Conservation (phyloP, 768 basidiomycete species). For the Auriscalpium orientale region DNA sequence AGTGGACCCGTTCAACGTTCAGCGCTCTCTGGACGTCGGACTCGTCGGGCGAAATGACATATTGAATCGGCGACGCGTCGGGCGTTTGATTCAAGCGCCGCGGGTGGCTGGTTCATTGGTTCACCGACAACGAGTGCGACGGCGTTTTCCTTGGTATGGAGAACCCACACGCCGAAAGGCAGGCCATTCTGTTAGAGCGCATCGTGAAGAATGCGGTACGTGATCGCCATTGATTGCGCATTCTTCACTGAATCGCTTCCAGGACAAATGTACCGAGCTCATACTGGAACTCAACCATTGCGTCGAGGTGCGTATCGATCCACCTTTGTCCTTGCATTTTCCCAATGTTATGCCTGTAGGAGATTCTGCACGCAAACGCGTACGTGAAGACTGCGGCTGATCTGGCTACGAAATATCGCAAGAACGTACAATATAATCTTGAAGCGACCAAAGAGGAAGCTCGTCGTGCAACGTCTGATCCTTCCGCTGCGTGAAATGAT, state of each 20-base stretch:
- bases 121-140: no score
- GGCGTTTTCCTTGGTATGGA: conserved; percentile 54
- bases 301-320: conserved; percentile 51
- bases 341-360: conserved; percentile 32
- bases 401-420: conserved; percentile 78
- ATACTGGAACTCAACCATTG: conserved; percentile 85
- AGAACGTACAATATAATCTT: conserved; percentile 90
- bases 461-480: background rate
- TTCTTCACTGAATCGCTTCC: background rate
- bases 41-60: no score
- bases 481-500: no score
- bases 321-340: no score
- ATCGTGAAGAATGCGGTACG: conserved; percentile 82
- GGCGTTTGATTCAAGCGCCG: no score
- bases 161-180: conserved; percentile 90
- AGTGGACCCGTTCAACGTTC: no score
- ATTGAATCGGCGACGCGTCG: no score
- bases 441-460: conserved; percentile 49
- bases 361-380: conserved; percentile 71
- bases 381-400: conserved; percentile 77
- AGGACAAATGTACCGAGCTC: conserved; percentile 93
- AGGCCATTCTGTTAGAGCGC: conserved; percentile 83
- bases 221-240: background rate
- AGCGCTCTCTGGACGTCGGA: no score
- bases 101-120: no score